Percentiles rank a stretch among this genome's conserved stretches.
Conservation (phyloP, 2,329 filamentous ascomycete genomes). For the Fusarium sp. region DNA sequence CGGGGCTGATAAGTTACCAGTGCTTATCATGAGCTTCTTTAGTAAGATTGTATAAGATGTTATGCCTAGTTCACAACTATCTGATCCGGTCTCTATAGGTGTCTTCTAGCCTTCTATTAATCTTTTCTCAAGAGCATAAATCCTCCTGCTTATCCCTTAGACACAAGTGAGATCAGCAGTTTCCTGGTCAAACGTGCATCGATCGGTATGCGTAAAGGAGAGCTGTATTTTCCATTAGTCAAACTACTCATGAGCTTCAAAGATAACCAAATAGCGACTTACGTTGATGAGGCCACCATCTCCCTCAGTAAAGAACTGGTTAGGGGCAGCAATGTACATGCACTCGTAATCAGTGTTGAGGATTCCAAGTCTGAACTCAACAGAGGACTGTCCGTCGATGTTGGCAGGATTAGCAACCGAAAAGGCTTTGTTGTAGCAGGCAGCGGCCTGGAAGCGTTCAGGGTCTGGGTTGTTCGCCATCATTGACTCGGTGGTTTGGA, state of each 20-base stretch:
- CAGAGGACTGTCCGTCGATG: constrained; percentile 5
- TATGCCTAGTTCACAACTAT: fast-evolving
- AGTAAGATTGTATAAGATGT: fast-evolving
- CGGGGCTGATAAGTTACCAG: fast-evolving
- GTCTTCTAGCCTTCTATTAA: fast-evolving
- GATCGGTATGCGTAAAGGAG: constrained; percentile 1
- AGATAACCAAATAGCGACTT: fast-evolving
- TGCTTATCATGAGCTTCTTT: not conserved
- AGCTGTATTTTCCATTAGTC: not conserved
- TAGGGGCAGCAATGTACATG: constrained; percentile 12
- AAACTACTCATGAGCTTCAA: fast-evolving
- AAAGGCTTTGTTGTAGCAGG: constrained; percentile 2
- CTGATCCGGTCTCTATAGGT: fast-evolving
- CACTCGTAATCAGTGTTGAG: constrained; percentile 17
- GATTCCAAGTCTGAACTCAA: not conserved
- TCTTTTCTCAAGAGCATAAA: not conserved
- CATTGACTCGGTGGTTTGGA: not conserved
- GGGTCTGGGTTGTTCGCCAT: constrained; percentile 5
- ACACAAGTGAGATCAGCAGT: constrained; percentile 10
- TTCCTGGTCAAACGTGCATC: not conserved
- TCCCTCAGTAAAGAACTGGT: constrained; percentile 5
- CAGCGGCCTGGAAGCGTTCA: not conserved
- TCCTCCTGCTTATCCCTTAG: not conserved
- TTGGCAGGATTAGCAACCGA: constrained; percentile 5
- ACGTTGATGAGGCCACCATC: constrained; percentile 11